Base-by-base conservation (phyloP, 1,284 basidiomycete species). In the Fistulinella staudtii region DNA sequence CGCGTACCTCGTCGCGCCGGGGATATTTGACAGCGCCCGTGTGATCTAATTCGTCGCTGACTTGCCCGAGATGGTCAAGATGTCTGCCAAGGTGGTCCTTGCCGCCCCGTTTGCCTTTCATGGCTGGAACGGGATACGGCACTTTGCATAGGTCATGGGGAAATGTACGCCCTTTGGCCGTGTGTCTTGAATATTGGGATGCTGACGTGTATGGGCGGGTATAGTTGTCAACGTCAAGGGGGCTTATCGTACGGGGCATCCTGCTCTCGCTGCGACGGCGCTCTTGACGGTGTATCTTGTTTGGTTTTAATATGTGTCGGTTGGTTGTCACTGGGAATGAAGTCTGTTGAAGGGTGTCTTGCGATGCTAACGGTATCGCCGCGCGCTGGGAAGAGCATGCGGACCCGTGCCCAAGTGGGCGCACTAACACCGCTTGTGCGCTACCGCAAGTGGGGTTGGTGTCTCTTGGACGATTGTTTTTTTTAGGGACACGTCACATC, bases 61-160 rank as follows among this genome's bases (percentile, higher is more conserved):
- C 18, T 71, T 93, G 17, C 90, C 89, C 5, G 80, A 81, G 10
- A 78, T 74, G 52, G 70, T 85, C 55, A 94, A 95, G 70, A 77
- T 82, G 46, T 67, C 77, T 8, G 82, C 76, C 50, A 96, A 96
- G 70, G 68, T 79, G 36, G 57, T 89, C 46, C 74, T 95, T 35
- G 90, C 91, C 17, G 74, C 79, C 5, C 89, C 93, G 2, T 93
- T 94, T 65, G 80, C 89, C 24, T 97, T 86, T 81, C 95, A 99
- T 72, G 78, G 80, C 7, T 79, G 82, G 66, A 98, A 98, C 68
- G 95, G 95, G 5, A 51, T 98, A 41, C 80, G 95, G 40, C 95
- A 99, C 75, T 72, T 99, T 58, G 68, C 72, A 21, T 99, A 96
- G 95, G 95, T 99, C 68, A 70, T 77, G 61, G 86, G 86, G 47